A percentile compares a stretch with the other conserved stretches of the same genome.
phyloP scores from a whole-genome alignment of 352 stramenopile species.

The Pythium vanterpoolii region DNA sequence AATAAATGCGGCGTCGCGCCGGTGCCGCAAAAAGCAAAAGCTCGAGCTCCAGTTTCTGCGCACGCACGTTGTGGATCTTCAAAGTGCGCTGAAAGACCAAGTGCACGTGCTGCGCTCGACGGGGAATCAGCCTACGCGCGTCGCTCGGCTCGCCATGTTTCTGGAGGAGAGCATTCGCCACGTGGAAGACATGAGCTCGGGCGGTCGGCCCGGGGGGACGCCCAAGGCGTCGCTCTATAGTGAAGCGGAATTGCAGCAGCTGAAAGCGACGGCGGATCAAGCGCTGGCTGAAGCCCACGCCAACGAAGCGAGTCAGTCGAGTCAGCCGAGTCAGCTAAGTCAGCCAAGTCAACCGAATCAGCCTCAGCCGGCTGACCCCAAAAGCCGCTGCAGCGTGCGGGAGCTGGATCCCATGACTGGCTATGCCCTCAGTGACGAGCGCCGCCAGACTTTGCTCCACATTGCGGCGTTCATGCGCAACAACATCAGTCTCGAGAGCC shows the following conservation, averaged over 20 bases:
- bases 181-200: constrained; percentile 80
- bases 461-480: constrained; percentile 74
- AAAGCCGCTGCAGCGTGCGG: constrained; percentile 21
- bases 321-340: too few relatives aligned
- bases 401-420: constrained; percentile 32
- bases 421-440: constrained; percentile 60
- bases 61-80: constrained; percentile 77
- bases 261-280: constrained; percentile 19
- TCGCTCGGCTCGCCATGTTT: constrained; percentile 50
- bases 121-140: constrained; percentile 39
- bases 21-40: constrained; percentile 87
- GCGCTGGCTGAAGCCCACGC: constrained; percentile 34
- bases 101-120: constrained; percentile 40
- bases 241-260: constrained; percentile 27
- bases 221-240: constrained; percentile 23
- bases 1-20: constrained; percentile 80
- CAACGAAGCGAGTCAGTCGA: constrained; percentile 26
- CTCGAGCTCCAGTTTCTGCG: constrained; percentile 84
- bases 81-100: constrained; percentile 66
- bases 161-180: constrained; percentile 67
- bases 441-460: constrained; percentile 60
- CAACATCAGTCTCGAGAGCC: constrained; percentile 81
- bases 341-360: too few relatives aligned
- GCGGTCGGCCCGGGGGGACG: constrained; percentile 28
- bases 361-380: too few relatives aligned